These are phyloP conservation scores for Nakazawaea sp. DNA, from an alignment of 805 yeast species.

Conservation along the genomic window DNA sequence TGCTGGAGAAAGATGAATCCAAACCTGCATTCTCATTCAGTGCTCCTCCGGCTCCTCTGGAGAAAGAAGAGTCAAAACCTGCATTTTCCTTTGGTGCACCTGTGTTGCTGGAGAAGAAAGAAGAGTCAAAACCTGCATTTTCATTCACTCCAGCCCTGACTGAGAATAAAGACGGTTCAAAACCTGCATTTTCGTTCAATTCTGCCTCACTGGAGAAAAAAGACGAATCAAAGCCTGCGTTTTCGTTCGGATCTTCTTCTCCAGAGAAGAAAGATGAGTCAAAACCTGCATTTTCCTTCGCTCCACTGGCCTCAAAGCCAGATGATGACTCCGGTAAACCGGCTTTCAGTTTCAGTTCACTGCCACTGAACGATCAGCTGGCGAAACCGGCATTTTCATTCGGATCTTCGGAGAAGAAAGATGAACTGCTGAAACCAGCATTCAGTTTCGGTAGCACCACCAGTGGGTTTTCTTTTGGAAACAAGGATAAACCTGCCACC, in stretches of 20 bases:
- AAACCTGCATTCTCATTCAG: constrained; percentile 20
- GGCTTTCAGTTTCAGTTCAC: background rate
- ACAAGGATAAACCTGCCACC: constrained; percentile 2
- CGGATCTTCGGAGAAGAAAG: constrained; percentile 10
- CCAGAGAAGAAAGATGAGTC: too few species aligned
- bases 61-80: constrained; percentile 1
- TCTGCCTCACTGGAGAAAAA: background rate
- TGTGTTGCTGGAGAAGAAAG: constrained; percentile 1
- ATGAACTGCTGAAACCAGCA: constrained; percentile 11
- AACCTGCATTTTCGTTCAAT: constrained; percentile 23
- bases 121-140: constrained; percentile 1
- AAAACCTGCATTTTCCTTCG: constrained; percentile 20
- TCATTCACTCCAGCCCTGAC: background rate
- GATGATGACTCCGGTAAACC: background rate
- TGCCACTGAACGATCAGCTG: background rate
- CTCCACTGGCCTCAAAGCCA: background rate
- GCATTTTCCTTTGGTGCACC: constrained; percentile 14
- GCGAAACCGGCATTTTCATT: constrained; percentile 18
- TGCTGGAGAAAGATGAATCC: too few species aligned
- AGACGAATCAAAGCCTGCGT: background rate
- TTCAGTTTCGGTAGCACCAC: constrained; percentile 11
- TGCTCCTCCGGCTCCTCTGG: background rate
- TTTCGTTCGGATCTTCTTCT: constrained; percentile 6
- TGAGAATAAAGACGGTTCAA: background rate
- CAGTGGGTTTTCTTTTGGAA: background rate